phyloP scores from a whole-genome alignment of 495 filamentous ascomycete genomes.

The Daldinia vernicosa region DNA sequence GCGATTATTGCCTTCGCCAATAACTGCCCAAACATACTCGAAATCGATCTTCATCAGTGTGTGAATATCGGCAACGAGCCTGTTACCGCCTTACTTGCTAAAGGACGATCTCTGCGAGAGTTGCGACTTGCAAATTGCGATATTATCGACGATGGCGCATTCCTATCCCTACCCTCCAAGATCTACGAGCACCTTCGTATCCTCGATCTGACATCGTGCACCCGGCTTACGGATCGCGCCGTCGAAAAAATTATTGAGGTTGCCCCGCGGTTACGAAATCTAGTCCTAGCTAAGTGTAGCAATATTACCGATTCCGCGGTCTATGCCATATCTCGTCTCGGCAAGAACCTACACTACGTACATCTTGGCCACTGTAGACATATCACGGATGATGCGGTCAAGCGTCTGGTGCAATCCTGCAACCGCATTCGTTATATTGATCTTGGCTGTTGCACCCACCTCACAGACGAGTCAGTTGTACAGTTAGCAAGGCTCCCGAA shows the following conservation, averaged over 20 bases:
- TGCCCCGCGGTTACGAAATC: constrained; percentile 87
- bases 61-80: constrained; percentile 79
- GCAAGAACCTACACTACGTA: constrained; percentile 96
- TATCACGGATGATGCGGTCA: constrained; percentile 88
- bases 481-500: constrained; percentile 89
- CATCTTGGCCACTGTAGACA: constrained; percentile 93
- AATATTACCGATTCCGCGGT: constrained; percentile 92
- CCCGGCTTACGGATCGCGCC: constrained; percentile 81
- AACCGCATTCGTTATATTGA: constrained; percentile 98
- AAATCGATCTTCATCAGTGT: constrained; percentile 95
- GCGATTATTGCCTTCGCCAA: constrained; percentile 86
- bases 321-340: constrained; percentile 83
- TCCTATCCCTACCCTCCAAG: constrained; percentile 77
- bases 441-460: constrained; percentile 88
- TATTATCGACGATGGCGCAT: constrained; percentile 83
- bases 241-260: constrained; percentile 85
- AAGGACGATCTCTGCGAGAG: constrained; percentile 84
- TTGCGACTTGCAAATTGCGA: constrained; percentile 85
- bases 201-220: constrained; percentile 90
- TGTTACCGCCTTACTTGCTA: constrained; percentile 77
- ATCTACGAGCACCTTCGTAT: constrained; percentile 89
- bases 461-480: constrained; percentile 88
- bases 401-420: constrained; percentile 81
- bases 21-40: constrained; percentile 88
- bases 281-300: constrained; percentile 93